Conservation (phyloP, 2,329 filamentous ascomycete genomes). For the Fusarium continuum region DNA sequence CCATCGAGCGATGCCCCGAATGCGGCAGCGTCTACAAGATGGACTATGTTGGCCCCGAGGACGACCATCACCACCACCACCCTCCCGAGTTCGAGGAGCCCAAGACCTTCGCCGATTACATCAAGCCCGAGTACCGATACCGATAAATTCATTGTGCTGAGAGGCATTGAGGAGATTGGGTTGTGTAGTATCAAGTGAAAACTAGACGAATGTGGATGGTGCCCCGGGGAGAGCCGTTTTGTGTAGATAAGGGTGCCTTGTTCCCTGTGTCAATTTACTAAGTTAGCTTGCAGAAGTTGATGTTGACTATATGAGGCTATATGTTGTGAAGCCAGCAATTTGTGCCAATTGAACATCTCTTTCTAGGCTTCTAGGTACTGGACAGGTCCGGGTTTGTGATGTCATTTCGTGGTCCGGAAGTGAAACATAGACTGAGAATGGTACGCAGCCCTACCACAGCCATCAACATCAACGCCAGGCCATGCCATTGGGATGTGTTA, state of each 20-base stretch:
- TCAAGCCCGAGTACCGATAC: conserved; percentile 95
- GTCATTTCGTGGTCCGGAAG: conserved; percentile 21
- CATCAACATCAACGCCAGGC: not conserved
- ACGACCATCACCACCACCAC: conserved; percentile 72
- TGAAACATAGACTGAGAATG: not conserved
- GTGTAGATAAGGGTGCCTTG: conserved; percentile 55
- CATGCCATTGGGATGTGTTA: not conserved
- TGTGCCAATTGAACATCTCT: conserved; percentile 1
- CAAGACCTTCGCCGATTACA: conserved; percentile 96
- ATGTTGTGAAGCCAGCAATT: not conserved
- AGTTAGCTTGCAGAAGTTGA: conserved; percentile 45
- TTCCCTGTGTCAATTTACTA: conserved; percentile 50
- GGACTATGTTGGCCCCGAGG: conserved; percentile 89
- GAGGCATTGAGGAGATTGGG: conserved; percentile 17
- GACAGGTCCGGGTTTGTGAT: conserved; percentile 9
- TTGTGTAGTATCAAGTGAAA: conserved; percentile 40
- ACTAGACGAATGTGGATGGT: conserved; percentile 37
- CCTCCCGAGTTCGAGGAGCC: conserved; percentile 78
- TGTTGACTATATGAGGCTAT: conserved; percentile 32
- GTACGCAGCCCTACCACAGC: not conserved
- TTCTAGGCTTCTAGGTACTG: not conserved
- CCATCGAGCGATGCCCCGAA: conserved; percentile 93
- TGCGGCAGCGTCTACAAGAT: conserved; percentile 98
- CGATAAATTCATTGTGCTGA: conserved; percentile 48
- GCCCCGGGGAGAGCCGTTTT: conserved; percentile 40